Base-by-base conservation (phyloP, 306 rosid genomes). In the Quercus cerris region DNA sequence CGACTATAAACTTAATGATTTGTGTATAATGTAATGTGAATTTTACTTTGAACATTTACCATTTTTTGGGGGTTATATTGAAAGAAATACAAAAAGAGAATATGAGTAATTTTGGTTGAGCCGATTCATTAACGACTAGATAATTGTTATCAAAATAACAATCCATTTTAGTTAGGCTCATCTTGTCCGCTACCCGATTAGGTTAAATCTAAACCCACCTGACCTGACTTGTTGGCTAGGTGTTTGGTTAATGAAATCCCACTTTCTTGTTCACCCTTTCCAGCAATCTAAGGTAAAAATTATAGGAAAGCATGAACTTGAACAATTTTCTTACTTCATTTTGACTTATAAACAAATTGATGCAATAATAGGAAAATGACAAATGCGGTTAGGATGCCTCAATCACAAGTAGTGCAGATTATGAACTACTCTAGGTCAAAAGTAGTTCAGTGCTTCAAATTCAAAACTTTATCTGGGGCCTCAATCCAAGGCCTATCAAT, bases 361-460 rank as follows among this genome's bases (percentile, higher is more conserved):
- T 18, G 74, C 63, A 72, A 68, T 80, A 77, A 82, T 79, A 46
- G 68, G 59, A 18, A 68, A n/a, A 19, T 19, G 52, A 35, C 52
- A 68, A 64, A 14, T 31, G 22, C 67, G 75, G 75, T 82, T 31
- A 62, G 62, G 81, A 46, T 51, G 78, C 69, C 68, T 28, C 63
- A 56, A 64, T 71, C 78, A 75, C 12, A 57, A 75, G 20, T 38
- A 2, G 70, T 67, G 71, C 35, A 73, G 35, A 70, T 71, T 7
- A 17, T 6, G 55, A 54, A 62, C 33, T 81, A 67, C 44, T 46
- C 56, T 2, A 49, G 56, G 71, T 81, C 59, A 31, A 75, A 78
- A 3, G 41, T 31, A 62, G 73, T 63, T 75, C 88, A 78, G 76
- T 46, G 75, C 79, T 78, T 81, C 70, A 25, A 15, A 35, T 44